A percentile compares a stretch with the other conserved stretches of the same genome.
phyloP scores from a whole-genome alignment of 331 rosid genomes.

The Stylosanthes scabra region DNA sequence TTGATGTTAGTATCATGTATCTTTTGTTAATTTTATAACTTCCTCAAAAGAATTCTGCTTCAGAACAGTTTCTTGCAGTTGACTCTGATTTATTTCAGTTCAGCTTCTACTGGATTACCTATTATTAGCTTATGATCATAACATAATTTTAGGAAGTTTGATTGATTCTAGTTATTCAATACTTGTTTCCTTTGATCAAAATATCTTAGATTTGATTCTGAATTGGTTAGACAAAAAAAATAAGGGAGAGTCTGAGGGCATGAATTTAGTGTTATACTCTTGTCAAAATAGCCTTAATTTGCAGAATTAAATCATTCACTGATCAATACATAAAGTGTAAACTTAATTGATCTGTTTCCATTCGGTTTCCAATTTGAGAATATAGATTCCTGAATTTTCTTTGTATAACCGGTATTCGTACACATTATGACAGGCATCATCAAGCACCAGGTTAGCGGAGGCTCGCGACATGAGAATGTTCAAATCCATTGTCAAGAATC shows the following conservation, averaged over 20 bases:
- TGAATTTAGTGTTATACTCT: constrained; percentile 8
- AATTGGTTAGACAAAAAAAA: not conserved
- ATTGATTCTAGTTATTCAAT: not conserved
- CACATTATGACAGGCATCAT: constrained; percentile 32
- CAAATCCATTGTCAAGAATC: constrained; percentile 25
- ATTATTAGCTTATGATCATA: not conserved
- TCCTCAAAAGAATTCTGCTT: too few species aligned
- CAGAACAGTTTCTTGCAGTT: too few species aligned
- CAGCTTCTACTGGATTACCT: constrained; percentile 21
- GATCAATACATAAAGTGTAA: not conserved
- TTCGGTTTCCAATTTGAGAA: not conserved
- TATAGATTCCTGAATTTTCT: not conserved
- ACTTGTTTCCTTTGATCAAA: not conserved
- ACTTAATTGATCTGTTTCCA: not conserved
- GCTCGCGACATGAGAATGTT: constrained; percentile 39
- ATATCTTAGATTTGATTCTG: not conserved
- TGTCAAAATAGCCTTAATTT: constrained; percentile 2
- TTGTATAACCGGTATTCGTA: constrained; percentile 6
- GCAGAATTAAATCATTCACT: not conserved
- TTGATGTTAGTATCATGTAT: too few species aligned
- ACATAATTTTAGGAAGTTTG: not conserved
- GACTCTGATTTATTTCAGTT: not conserved
- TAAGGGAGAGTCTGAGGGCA: not conserved
- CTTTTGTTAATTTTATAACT: too few species aligned
- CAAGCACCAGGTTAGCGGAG: constrained; percentile 39